Percentiles rank a stretch among this genome's conserved stretches.
phyloP scores from a whole-genome alignment of 1,284 basidiomycete species.

The Chalciporus sp. region DNA sequence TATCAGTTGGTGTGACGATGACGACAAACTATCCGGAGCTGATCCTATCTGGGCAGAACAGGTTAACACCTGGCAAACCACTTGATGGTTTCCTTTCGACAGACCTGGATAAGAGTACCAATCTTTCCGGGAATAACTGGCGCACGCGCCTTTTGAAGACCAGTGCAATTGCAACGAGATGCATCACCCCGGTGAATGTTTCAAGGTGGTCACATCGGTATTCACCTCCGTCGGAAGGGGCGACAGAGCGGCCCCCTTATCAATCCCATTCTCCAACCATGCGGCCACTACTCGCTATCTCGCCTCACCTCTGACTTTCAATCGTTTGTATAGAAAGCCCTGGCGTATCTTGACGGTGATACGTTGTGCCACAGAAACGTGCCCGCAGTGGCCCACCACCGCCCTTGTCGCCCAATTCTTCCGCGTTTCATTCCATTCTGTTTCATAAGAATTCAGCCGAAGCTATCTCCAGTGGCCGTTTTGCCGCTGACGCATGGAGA shows the following conservation, averaged over 20 bases:
- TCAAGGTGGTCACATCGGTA: too few relatives aligned
- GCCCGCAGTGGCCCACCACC: neutral
- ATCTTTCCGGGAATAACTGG: slow-evolving; percentile 2
- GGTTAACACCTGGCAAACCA: slow-evolving; percentile 6
- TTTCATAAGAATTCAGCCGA: neutral
- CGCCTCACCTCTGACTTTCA: too few relatives aligned
- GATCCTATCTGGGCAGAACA: slow-evolving; percentile 14
- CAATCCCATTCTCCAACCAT: neutral
- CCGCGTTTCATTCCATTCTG: slow-evolving; percentile 9
- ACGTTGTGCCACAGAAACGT: slow-evolving; percentile 25
- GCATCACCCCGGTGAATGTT: too few relatives aligned
- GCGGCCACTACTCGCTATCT: too few relatives aligned
- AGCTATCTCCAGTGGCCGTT: slow-evolving; percentile 6
- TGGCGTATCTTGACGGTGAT: too few relatives aligned
- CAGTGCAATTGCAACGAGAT: too few relatives aligned
- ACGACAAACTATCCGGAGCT: neutral
- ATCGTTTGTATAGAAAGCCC: too few relatives aligned
- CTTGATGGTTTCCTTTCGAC: neutral
- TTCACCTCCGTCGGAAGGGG: too few relatives aligned
- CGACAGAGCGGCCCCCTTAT: too few relatives aligned
- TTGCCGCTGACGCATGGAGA: slow-evolving; percentile 13
- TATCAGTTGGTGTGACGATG: neutral
- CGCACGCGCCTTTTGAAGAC: too few relatives aligned
- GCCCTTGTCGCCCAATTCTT: neutral
- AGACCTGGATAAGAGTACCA: neutral